A percentile compares a stretch with the other conserved stretches of the same genome.
These are phyloP conservation scores for Agaricus subrufescens DNA, from an alignment of 768 basidiomycete species.

Conservation along the genomic window DNA sequence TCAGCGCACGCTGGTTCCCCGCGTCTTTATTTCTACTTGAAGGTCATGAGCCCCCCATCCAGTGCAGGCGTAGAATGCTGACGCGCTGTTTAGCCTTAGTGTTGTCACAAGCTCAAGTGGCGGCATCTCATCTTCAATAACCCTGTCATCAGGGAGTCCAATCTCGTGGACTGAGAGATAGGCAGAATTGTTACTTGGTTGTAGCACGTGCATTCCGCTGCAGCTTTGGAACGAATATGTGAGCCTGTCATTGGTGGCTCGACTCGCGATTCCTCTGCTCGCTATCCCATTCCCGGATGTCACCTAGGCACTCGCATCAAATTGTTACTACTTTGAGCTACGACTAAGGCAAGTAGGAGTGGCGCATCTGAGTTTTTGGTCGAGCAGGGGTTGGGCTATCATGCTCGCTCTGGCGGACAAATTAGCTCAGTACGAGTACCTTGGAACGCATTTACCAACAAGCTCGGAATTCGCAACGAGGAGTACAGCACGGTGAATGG, in stretches of 20 bases:
- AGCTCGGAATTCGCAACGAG: too few relatives aligned
- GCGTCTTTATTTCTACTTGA: too few relatives aligned
- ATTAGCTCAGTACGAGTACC: not conserved
- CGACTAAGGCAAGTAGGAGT: not conserved
- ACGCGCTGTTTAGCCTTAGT: too few relatives aligned
- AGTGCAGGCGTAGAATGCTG: too few relatives aligned
- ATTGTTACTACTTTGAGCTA: not conserved
- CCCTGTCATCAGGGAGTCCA: too few relatives aligned
- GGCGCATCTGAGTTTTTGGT: slow-evolving; percentile 2
- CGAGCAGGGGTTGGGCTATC: slow-evolving; percentile 6
- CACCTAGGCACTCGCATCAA: not conserved
- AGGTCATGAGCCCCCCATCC: too few relatives aligned
- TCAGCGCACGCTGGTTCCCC: too few relatives aligned
- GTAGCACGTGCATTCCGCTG: too few relatives aligned
- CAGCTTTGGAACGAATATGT: not conserved
- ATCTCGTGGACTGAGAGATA: too few relatives aligned
- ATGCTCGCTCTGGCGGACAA: not conserved
- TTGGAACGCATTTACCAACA: slow-evolving; percentile 4
- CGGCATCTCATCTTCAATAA: too few relatives aligned
- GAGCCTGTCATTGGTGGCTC: not conserved
- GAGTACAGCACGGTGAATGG: too few relatives aligned
- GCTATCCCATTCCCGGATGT: not conserved
- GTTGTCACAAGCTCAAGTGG: too few relatives aligned
- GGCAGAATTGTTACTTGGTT: not conserved
- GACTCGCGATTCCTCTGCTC: not conserved